Conservation (phyloP, 1,139 yeast species). For the Hyphopichia fennica region DNA sequence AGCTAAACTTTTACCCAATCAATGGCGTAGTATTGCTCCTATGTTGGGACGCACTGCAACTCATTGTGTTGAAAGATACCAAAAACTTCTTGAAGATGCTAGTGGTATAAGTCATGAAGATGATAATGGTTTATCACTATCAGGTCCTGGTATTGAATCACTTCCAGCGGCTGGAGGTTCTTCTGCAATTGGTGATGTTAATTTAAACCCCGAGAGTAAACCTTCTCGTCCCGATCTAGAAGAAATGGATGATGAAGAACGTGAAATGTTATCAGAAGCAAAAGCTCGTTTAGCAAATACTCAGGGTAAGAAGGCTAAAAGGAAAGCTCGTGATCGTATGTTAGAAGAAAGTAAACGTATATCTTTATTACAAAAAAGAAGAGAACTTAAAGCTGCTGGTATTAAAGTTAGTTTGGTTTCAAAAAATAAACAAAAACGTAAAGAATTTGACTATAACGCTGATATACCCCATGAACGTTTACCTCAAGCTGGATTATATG, state of each 20-base stretch:
- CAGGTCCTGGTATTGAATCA: conserved; percentile 61
- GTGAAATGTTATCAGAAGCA: conserved; percentile 93
- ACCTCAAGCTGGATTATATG: conserved; percentile 74
- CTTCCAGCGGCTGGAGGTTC: conserved; percentile 42
- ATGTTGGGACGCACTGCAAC: conserved; percentile 83
- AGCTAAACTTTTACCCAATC: conserved; percentile 79
- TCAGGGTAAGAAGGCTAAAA: conserved; percentile 90
- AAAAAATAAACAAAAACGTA: conserved; percentile 49
- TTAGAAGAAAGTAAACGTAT: conserved; percentile 69
- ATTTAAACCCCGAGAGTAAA: conserved; percentile 73
- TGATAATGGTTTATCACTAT: conserved; percentile 37
- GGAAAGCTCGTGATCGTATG: conserved; percentile 86
- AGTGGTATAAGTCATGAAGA: conserved; percentile 27
- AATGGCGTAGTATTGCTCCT: conserved; percentile 89
- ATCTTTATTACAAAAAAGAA: conserved; percentile 74
- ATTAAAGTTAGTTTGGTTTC: conserved; percentile 54
- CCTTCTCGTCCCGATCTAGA: conserved; percentile 82
- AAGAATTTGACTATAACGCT: conserved; percentile 76
- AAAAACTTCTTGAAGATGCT: conserved; percentile 62
- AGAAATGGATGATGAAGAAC: conserved; percentile 82
- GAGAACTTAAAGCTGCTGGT: conserved; percentile 88
- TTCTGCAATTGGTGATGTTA: conserved; percentile 52
- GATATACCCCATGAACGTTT: conserved; percentile 78
- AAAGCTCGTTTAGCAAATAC: conserved; percentile 89
- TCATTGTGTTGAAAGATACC: conserved; percentile 87